Evolutionary conservation across 2,329 filamentous ascomycete genomes (phyloP).

Genomic region (Diaporthe longicolla): DNA sequence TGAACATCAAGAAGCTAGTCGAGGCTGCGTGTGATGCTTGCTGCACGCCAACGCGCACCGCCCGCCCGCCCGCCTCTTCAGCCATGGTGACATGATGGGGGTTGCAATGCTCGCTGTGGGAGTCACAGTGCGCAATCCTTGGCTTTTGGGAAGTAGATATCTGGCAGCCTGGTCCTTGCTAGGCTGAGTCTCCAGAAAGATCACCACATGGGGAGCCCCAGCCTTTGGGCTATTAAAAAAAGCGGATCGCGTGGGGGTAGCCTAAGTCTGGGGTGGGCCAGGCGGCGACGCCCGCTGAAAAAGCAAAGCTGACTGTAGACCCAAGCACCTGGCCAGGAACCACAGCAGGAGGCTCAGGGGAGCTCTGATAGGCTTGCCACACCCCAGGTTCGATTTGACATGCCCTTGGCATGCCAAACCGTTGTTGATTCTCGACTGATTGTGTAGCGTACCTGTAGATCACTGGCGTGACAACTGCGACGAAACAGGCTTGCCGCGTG

Average conservation of each 20-base stretch:
- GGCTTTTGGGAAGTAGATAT: neutral
- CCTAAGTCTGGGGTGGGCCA: neutral
- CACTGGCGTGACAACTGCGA: slow-evolving; percentile 23
- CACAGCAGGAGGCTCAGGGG: neutral
- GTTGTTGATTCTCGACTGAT: slow-evolving; percentile 29
- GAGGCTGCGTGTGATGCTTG: slow-evolving; percentile 32
- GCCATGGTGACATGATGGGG: slow-evolving; percentile 36
- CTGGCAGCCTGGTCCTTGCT: slow-evolving; percentile 34
- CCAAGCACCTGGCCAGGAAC: slow-evolving; percentile 14
- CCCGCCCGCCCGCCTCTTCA: slow-evolving; percentile 29
- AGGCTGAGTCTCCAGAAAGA: slow-evolving; percentile 25
- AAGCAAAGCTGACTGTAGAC: slow-evolving; percentile 4
- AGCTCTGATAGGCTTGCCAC: slow-evolving; percentile 5
- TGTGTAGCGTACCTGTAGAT: slow-evolving; percentile 29
- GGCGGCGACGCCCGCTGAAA: slow-evolving; percentile 23
- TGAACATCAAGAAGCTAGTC: slow-evolving; percentile 34
- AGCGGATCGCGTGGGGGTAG: slow-evolving; percentile 40
- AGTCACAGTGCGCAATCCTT: slow-evolving; percentile 39
- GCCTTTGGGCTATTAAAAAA: slow-evolving; percentile 35
- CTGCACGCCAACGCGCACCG: slow-evolving; percentile 26
- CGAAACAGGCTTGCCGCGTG: slow-evolving; percentile 20
- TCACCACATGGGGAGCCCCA: slow-evolving; percentile 35
- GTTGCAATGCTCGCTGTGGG: slow-evolving; percentile 17
- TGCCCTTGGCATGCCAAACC: slow-evolving; percentile 26
- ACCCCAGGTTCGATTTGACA: neutral